A percentile compares a stretch with the other conserved stretches of the same genome.
Conservation (phyloP, 2,329 filamentous ascomycete genomes). For the Ophiocordyceps camponoti-leonardi region DNA sequence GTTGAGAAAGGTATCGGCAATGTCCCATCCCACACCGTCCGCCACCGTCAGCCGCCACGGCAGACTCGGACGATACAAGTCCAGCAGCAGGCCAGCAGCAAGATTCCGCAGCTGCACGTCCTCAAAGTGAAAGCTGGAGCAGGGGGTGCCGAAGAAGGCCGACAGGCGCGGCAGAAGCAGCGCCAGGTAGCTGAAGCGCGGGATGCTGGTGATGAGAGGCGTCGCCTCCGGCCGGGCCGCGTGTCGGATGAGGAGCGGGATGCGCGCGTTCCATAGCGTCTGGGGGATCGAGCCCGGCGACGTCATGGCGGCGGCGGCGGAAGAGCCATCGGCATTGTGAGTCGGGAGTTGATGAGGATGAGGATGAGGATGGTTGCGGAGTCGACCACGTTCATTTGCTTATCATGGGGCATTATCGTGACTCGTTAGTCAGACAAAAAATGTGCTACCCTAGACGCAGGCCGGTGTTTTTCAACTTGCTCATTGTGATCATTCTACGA, state of each 20-base stretch:
- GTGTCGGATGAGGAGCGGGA: slow-evolving; percentile 39
- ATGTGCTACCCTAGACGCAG: no score
- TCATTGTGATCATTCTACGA: no score
- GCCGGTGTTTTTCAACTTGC: no score
- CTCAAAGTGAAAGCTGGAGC: slow-evolving; percentile 42
- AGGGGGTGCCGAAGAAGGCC: slow-evolving; percentile 33
- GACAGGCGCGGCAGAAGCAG: slow-evolving; percentile 37
- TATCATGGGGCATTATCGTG: no score
- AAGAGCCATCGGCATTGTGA: neutral
- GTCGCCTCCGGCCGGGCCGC: slow-evolving; percentile 20
- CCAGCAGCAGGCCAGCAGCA: slow-evolving; percentile 34
- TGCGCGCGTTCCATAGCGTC: slow-evolving; percentile 34
- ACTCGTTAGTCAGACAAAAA: no score
- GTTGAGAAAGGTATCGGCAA: slow-evolving; percentile 46
- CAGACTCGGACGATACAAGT: slow-evolving; percentile 35
- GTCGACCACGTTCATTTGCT: no score
- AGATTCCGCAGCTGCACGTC: slow-evolving; percentile 35
- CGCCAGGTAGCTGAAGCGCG: slow-evolving; percentile 42
- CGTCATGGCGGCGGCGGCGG: slow-evolving; percentile 7
- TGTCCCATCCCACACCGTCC: slow-evolving; percentile 40
- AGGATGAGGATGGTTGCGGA: no score
- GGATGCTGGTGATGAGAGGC: slow-evolving; percentile 35
- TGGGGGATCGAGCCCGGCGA: slow-evolving; percentile 18
- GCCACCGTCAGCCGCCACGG: slow-evolving; percentile 38
- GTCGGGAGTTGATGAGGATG: neutral